A percentile compares a stretch with the other conserved stretches of the same genome.
Conservation (phyloP, 306 rosid genomes). For the Vicia faba region DNA sequence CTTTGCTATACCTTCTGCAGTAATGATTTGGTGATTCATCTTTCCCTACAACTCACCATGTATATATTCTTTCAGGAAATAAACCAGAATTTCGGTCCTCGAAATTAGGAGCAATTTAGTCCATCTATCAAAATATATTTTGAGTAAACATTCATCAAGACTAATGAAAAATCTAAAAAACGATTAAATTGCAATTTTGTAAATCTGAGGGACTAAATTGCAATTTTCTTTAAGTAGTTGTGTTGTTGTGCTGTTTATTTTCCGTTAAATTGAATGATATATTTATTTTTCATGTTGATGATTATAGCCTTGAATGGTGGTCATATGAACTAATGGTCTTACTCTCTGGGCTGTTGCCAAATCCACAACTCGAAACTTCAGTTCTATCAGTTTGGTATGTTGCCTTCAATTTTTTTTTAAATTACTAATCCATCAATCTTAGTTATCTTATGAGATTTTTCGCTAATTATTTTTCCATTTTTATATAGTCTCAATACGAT, state of each 20-base stretch:
- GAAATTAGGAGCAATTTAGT: not conserved
- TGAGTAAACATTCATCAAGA: no score
- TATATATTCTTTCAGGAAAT: not conserved
- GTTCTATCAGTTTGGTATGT: constrained; percentile 78
- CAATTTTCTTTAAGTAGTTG: not conserved
- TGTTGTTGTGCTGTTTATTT: not conserved
- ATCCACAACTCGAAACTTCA: constrained; percentile 86
- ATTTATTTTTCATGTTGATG: constrained; percentile 25
- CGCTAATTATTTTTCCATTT: constrained; percentile 14
- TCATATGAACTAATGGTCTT: constrained; percentile 64
- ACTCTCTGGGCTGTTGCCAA: constrained; percentile 75
- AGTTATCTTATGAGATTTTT: not conserved
- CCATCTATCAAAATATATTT: not conserved
- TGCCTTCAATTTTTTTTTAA: not conserved
- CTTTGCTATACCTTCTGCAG: constrained; percentile 72
- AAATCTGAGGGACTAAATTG: not conserved
- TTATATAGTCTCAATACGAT: constrained; percentile 58
- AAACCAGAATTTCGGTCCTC: not conserved
- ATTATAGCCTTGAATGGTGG: constrained; percentile 71
- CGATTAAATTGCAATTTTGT: no score
- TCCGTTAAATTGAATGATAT: not conserved
- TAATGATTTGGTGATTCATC: constrained; percentile 67
- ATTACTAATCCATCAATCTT: not conserved
- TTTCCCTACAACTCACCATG: not conserved
- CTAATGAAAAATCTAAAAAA: no score